Percentiles rank a stretch among this genome's conserved stretches.
These are phyloP conservation scores for Aspergillus conjunctus DNA, from an alignment of 495 filamentous ascomycete genomes.

Conservation along the genomic window DNA sequence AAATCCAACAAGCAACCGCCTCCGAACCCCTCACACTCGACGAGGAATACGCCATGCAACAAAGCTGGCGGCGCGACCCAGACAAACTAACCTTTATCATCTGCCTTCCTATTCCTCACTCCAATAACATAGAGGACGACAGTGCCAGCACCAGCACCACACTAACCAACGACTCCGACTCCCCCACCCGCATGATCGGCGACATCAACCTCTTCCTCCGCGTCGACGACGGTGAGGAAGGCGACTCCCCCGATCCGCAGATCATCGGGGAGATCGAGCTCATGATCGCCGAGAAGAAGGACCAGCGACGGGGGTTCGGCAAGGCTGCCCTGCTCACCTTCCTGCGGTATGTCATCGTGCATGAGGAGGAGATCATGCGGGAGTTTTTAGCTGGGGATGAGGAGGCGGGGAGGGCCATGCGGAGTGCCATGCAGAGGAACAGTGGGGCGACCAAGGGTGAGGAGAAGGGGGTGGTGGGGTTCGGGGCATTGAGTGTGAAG, in stretches of 20 bases:
- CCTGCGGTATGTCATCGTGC: slow-evolving; percentile 59
- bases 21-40: slow-evolving; percentile 76
- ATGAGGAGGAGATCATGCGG: slow-evolving; percentile 52
- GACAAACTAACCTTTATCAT: slow-evolving; percentile 57
- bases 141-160: not conserved
- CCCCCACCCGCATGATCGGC: slow-evolving; percentile 66
- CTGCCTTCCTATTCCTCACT: slow-evolving; percentile 32
- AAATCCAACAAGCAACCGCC: slow-evolving; percentile 79
- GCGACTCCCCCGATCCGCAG: slow-evolving; percentile 31
- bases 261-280: slow-evolving; percentile 79
- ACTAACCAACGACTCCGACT: slow-evolving; percentile 49
- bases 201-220: slow-evolving; percentile 86
- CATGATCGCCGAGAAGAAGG: slow-evolving; percentile 71
- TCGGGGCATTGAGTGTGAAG: slow-evolving; percentile 58
- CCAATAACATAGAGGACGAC: not conserved
- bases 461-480: not conserved
- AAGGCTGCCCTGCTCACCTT: slow-evolving; percentile 66
- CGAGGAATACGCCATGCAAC: slow-evolving; percentile 85
- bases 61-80: slow-evolving; percentile 71
- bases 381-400: slow-evolving; percentile 55
- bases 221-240: slow-evolving; percentile 44
- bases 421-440: slow-evolving; percentile 12
- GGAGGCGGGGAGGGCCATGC: slow-evolving; percentile 21
- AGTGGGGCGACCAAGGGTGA: too few species aligned
- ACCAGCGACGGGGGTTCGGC: slow-evolving; percentile 67